Base-by-base conservation (phyloP, 106 monocot species). In the Phalaenopsis aphrodite region DNA sequence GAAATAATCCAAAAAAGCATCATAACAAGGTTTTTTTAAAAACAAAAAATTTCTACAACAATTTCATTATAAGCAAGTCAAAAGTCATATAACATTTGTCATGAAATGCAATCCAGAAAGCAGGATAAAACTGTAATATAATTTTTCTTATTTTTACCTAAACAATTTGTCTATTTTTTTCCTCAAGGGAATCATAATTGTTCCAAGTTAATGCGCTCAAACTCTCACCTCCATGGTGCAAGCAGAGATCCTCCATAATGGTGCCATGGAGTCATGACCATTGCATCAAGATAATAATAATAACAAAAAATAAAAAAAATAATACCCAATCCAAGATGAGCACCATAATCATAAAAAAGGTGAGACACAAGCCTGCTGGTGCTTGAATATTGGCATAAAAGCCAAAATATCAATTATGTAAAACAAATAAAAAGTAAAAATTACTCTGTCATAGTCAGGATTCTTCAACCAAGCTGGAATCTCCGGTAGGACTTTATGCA, bases 391-490 rank as follows among this genome's bases (percentile, higher is more conserved):
- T 52, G 14, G 12, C 12, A 37, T 69, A 37, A 37, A 39, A 39
- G 38, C 38, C 9, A 38, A 69, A 69, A 38, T 37, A 41, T 65
- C 64, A 21, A n/a, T 21, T 69, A 39, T 11, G 41, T 14, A 42
- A 56, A 81, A 37, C 37, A 41, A 57, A 81, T 30, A 80, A 73
- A 56, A 2, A 57, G 17, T 41, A 16, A 71, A 58, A 79, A 83
- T 83, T 46, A 94, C 94, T 57, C 94, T 74, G 4, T 94, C 94
- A 86, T 88, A 94, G 42, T 94, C 94, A 80, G 94, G 94, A 86
- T 83, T 86, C 79, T 91, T 94, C 48, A 94, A 81, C 94, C 94
- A 94, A 4, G 83, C 79, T 21, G 94, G 94, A 78, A 94, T 89
- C 46, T 94, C 91, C 30, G 89, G 86, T 67, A 94, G 64, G 10